These are phyloP conservation scores for Byssoonygena ceratinophila DNA, from an alignment of 2,329 filamentous ascomycete genomes.

Conservation along the genomic window DNA sequence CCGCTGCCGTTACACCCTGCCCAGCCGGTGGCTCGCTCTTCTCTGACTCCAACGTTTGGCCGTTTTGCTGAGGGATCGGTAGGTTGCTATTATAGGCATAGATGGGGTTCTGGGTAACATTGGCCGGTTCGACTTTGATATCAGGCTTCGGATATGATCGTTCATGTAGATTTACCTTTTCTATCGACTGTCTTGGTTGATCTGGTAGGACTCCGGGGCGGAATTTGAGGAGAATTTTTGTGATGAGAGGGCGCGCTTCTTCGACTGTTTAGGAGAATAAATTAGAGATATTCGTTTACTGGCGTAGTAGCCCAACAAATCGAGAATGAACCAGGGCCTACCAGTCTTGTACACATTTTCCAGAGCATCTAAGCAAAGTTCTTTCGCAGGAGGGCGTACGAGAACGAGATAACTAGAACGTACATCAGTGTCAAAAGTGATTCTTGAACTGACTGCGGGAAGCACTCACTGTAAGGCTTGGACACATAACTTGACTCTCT, in stretches of 20 bases:
- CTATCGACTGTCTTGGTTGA: constrained; percentile 6
- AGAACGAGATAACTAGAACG: constrained; percentile 43
- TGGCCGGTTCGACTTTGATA: neutral
- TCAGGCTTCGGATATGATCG: neutral
- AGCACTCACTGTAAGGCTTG: constrained; percentile 45
- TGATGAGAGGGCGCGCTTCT: constrained; percentile 39
- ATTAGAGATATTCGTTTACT: neutral
- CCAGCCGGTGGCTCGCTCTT: neutral
- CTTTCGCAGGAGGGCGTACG: constrained; percentile 49
- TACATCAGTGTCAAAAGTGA: neutral
- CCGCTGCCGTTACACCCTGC: neutral
- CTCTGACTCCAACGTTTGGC: neutral
- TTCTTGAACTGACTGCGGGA: neutral
- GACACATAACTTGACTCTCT: constrained; percentile 49
- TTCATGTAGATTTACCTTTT: neutral
- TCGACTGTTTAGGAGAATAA: constrained; percentile 27
- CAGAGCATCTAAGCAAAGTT: constrained; percentile 47
- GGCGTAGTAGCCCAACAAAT: too few species aligned
- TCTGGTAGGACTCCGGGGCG: constrained; percentile 35
- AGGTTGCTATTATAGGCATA: neutral
- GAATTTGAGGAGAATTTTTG: constrained; percentile 47
- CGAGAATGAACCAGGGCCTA: constrained; percentile 23
- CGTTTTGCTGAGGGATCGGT: neutral
- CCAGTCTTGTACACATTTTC: constrained; percentile 49
- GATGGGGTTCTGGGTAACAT: neutral